Base-by-base conservation (phyloP, 345 rosid species). In the Litchi chinensis region DNA sequence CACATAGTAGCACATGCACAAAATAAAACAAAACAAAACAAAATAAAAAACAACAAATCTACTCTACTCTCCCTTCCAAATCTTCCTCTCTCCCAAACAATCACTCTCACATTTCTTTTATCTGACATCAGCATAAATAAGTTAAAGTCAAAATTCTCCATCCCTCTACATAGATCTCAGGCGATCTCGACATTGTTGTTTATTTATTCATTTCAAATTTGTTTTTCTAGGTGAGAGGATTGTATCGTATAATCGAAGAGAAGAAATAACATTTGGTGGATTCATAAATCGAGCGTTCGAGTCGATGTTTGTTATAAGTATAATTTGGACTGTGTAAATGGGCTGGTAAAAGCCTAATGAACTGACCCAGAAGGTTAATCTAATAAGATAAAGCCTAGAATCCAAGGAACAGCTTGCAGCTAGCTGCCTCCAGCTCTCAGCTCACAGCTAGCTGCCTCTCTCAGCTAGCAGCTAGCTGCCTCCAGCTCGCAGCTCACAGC, bases 241-340 rank as follows among this genome's bases (percentile, higher is more conserved):
- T 16, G 21, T 6, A 5, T 44, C 48, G 70, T 75, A 22, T 28
- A 50, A 13, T n/a, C 50, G 68, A 48, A 44, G 65, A 71, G 75
- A 75, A 71, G 1, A 18, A 90, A 70, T 81, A 83, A 98, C 99
- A 77, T 98, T 98, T 15, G 99, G 97, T 37, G 99, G 98, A 28
- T 96, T 96, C 75, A 87, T 96, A 76, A 87, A 83, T 83, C 95
- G 99, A 54, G 98, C 98, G 46, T 94, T 96, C 77, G 98, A 96
- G 89, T 86, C 95, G 78, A 94, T 96, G n/a, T n/a, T n/a, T n/a
- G n/a, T n/a, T n/a, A n/a, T n/a, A n/a, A n/a, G n/a, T n/a, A n/a
- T n/a, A n/a, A n/a, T n/a, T n/a, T n/a, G n/a, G n/a, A n/a, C n/a
- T n/a, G n/a, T n/a, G n/a, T n/a, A n/a, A n/a, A n/a, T n/a, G n/a